phyloP scores from a whole-genome alignment of 176 grass and related monocot genomes.

The Hsuehochloa calcarea region DNA sequence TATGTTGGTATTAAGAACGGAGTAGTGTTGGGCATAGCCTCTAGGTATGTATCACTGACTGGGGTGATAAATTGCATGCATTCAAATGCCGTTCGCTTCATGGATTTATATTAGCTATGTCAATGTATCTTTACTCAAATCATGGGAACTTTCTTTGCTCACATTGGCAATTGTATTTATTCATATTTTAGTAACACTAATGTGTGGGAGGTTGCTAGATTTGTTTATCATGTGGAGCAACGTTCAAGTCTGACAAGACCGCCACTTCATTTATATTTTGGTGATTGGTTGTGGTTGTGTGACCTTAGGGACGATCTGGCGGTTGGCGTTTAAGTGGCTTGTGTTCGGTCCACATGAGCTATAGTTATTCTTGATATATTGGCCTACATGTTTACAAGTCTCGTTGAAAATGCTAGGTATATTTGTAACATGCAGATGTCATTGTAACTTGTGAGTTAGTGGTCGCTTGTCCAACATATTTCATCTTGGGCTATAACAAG shows the following conservation, averaged over 20 bases:
- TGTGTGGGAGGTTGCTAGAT: background rate
- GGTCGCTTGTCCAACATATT: constrained; percentile 6
- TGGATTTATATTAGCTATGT: background rate
- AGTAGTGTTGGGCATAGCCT: background rate
- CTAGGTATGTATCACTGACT: background rate
- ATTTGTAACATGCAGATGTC: background rate
- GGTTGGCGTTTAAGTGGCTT: background rate
- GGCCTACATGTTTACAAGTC: background rate
- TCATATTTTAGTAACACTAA: background rate
- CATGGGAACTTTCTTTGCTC: background rate
- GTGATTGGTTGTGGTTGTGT: background rate
- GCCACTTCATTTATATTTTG: background rate
- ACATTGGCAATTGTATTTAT: background rate
- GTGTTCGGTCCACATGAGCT: background rate
- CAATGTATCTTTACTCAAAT: background rate
- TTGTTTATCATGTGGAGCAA: background rate
- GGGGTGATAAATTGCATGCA: background rate
- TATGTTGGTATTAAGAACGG: background rate
- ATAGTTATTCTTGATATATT: background rate
- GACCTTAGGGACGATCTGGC: background rate
- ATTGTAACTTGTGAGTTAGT: background rate
- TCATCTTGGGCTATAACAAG: background rate
- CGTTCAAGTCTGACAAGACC: background rate
- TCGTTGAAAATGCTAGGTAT: background rate
- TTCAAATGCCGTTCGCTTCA: background rate